Evolutionary conservation across 192 early-diverging fungal genomes (phyloP), one percentile per base, ranked within the genome.

Genomic region (Podila verticillata): DNA sequence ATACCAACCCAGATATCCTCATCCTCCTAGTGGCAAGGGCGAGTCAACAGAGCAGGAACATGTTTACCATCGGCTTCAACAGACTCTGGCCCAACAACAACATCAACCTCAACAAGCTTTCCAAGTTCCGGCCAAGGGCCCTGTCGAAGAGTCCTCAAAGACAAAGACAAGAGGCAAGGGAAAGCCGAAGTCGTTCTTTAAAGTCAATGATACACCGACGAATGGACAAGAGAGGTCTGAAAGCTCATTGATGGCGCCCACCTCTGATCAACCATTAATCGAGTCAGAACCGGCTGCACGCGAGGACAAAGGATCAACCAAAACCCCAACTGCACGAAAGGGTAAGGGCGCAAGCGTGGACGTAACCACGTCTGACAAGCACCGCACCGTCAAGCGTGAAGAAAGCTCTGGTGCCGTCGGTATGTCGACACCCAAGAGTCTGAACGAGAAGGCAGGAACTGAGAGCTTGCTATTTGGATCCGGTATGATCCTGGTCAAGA

Each of bases 401-500:
- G 51, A 54, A n/a, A 54, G 51, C 22, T 24, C n/a, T 12, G 20
- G 24, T 54, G 24, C 20, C 51, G 12, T 24, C 26, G 15, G 44
- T 7, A 36, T 48, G 48, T 31, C 63, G 19, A 48, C 28, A 22
- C 12, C 13, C 22, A 65, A 4, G 35, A 49, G 20, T 24, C 47
- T 20, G 15, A n/a, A 22, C 20, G 51, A 73, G 24, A 19, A 24
- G 10, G 4, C n/a, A 26, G 35, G 56, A 7, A 68, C 68, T 5
- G 30, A 62, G 22, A 79, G 65, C 3, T 13, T 79, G 12, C 57
- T 66, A 9, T 79, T 79, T 79, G 75, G 75, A 28, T 65, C 65
- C 5, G 75, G 75, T 12, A 66, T 79, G 59, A 72, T 72, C n/a
- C 54, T 79, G 12, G 69, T 79, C 5, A 66, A 71, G 20, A 77